phyloP scores from a whole-genome alignment of 2,329 filamentous ascomycete genomes.

The Botrytis tulipae region DNA sequence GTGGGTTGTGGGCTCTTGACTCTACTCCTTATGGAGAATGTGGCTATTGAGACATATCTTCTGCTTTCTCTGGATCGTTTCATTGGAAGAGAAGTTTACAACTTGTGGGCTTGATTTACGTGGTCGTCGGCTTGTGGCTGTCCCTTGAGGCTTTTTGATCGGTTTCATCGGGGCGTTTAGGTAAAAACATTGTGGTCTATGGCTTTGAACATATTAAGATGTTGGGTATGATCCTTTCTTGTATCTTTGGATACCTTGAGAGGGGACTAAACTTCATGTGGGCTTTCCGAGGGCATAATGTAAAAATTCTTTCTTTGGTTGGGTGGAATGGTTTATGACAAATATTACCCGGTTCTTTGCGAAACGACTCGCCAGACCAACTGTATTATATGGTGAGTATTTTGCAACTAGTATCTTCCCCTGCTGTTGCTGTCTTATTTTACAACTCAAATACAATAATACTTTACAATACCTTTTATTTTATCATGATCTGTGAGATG shows the following conservation, averaged over 20 bases:
- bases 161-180: constrained; percentile 33
- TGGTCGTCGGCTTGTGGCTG: constrained; percentile 40
- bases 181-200: constrained; percentile 28
- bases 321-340: constrained; percentile 12
- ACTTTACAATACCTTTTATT: not conserved
- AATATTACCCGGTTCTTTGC: constrained; percentile 8
- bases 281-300: constrained; percentile 32
- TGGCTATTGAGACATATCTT: constrained; percentile 40
- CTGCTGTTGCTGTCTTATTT: constrained; percentile 4
- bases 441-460: constrained; percentile 11
- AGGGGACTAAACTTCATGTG: constrained; percentile 39
- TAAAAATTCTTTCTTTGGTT: constrained; percentile 24
- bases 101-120: constrained; percentile 39
- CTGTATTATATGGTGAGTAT: constrained; percentile 24
- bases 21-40: constrained; percentile 39
- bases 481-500: not conserved
- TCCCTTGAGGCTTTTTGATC: constrained; percentile 35
- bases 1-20: constrained; percentile 43
- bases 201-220: constrained; percentile 39
- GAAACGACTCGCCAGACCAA: constrained; percentile 14
- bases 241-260: constrained; percentile 32
- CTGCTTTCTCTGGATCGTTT: constrained; percentile 10
- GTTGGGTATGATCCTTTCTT: constrained; percentile 39
- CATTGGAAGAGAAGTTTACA: constrained; percentile 19
- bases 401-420: constrained; percentile 6